Percentiles rank a stretch among this genome's conserved stretches.
phyloP scores from a whole-genome alignment of 139 green algal species.

The Chlorella sp. region DNA sequence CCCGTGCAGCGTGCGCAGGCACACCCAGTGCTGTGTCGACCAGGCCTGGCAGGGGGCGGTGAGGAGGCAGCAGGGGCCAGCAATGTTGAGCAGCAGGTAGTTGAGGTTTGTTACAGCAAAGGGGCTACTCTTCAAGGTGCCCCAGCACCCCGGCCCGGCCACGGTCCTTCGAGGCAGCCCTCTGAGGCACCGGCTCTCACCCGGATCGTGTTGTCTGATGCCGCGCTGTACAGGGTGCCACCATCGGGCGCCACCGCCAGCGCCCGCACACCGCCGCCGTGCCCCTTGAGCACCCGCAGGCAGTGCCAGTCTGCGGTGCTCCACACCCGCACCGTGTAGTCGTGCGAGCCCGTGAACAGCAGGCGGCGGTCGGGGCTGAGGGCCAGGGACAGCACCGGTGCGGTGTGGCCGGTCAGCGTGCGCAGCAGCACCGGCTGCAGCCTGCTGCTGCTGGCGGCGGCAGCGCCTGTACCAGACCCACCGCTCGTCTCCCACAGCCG shows the following conservation, averaged over 20 bases:
- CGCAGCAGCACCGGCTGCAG: background rate
- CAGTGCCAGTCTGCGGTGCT: constrained; percentile 47
- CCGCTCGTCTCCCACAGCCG: background rate
- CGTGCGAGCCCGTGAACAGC: constrained; percentile 89
- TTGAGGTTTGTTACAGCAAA: too few relatives aligned
- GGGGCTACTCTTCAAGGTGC: too few relatives aligned
- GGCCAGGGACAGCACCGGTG: constrained; percentile 28
- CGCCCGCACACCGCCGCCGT: constrained; percentile 41
- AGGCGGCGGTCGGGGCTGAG: constrained; percentile 58
- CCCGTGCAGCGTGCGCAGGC: constrained; percentile 46
- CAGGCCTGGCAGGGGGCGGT: constrained; percentile 24
- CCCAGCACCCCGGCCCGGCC: background rate
- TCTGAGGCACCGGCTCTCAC: background rate
- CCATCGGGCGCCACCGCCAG: constrained; percentile 34
- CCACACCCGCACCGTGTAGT: constrained; percentile 93
- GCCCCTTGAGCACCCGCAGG: constrained; percentile 39
- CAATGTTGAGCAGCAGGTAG: too few relatives aligned
- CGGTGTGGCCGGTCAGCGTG: constrained; percentile 32
- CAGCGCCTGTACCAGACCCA: background rate
- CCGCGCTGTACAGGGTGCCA: constrained; percentile 26
- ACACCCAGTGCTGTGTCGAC: constrained; percentile 41
- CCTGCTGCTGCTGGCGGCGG: background rate
- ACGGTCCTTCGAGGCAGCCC: background rate
- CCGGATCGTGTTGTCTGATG: constrained; percentile 45
- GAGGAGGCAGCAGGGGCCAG: background rate